Evolutionary conservation across 331 rosid species (phyloP), one percentile per base, ranked within the genome.

Genomic region (Pyracantha coccinea): DNA sequence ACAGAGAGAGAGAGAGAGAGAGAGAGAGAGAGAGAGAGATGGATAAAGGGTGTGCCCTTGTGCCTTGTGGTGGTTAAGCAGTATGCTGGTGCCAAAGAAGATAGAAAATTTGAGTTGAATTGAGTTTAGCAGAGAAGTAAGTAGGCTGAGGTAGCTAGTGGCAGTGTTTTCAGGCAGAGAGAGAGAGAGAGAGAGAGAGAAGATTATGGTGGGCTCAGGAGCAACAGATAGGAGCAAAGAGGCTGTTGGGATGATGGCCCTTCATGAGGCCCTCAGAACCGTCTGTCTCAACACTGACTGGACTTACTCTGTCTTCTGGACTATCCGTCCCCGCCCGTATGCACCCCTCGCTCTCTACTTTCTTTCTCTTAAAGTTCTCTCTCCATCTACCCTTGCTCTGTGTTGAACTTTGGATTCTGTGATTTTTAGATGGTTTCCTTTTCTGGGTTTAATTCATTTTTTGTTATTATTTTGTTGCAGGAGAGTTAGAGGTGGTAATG

Each of bases 221-320:
- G 87, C 78, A 84, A 75, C 92, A 85, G 97, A 95, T 85, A 92
- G 99, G 81, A 92, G 97, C 96, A 95, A 92, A 89, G 99, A 95
- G 84, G 99, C 99, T 75, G 93, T 92, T 75, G 99, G 97, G 86
- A 95, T 95, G 99, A 95, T 95, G 99, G 99, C 99, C 79, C 97
- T 95, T 90, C 99, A 95, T 81, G 99, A 95, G 96, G 93, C 99
- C 88, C 97, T 95, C 79, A 90, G 97, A 92, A 89, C 73, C 84
- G 96, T 95, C 84, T 95, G 99, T 86, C 90, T 95, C 82, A 90
- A 85, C 92, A 68, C 99, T 68, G 97, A 95, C 86, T 95, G 99
- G 99, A 95, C 97, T 89, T 95, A 95, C 87, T 95, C 99, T 90
- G 99, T 95, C 83, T 95, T 95, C 97, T 95, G 99, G 99, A 95